Evolutionary conservation across 129 eudicot species (phyloP), one percentile per base, ranked within the genome.

Genomic region (Daucus carota): DNA sequence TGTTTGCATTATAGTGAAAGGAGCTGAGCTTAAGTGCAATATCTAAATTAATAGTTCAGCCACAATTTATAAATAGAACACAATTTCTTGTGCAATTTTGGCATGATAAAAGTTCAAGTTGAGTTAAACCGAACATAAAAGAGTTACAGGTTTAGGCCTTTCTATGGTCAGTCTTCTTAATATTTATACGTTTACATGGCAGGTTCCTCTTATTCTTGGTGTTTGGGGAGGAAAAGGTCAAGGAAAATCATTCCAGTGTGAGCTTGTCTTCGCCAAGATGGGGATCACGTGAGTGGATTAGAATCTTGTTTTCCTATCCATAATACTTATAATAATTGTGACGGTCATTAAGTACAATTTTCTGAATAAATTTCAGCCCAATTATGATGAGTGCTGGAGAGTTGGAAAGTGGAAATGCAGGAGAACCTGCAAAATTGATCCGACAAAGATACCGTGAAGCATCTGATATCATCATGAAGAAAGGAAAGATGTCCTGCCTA

Each of bases 201-300:
- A 92, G 98, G 85, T 93, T 85, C 98, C 98, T 48, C 90, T 93
- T 8, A 93, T 93, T 81, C 86, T 93, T 89, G 98, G 98, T 84
- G 83, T 91, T 0, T 93, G 98, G 98, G 73, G 73, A 33, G 73
- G 73, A 68, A 68, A 68, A 68, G 73, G 73, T 33, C 73, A 68
- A 68, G 73, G 73, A 38, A 68, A 68, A 34, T 68, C 73, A 36
- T 68, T 68, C n/a, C 73, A 68, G 73, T 68, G 73, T 20, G 73
- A 68, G 73, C 73, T 68, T 36, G 44, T 68, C 46, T 68, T 68
- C 34, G 73, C 73, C 73, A 93, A 93, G 97, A 87, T 93, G 98
- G 97, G 98, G 47, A 93, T 93, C 85, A 93, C 85, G 98, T 93
- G 76, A 89, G 91, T 86, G 50, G 54, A 41, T 6, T 8, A 11